phyloP scores from a whole-genome alignment of 257 asterid species.

The Capsicum rhomboideum region DNA sequence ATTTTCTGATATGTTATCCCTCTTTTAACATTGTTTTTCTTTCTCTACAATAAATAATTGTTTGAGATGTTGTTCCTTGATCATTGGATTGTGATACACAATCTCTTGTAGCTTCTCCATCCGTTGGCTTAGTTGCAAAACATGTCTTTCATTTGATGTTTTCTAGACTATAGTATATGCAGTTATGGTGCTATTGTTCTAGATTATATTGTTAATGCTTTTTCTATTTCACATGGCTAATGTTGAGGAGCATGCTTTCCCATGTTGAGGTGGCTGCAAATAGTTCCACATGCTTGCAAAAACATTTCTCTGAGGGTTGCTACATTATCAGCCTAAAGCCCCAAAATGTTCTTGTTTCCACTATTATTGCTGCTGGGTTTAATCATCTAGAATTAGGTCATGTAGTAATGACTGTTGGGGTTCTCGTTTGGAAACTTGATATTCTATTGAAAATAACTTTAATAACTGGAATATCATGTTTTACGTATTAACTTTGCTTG shows the following conservation, averaged over 20 bases:
- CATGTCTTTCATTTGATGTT: not conserved
- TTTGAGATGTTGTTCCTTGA: not conserved
- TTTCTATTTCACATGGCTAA: not conserved
- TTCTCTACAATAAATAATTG: not conserved
- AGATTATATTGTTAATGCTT: not conserved
- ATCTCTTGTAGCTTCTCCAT: not conserved
- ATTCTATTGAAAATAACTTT: not conserved
- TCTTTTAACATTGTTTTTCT: not conserved
- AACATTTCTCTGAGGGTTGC: not conserved
- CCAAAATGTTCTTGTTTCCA: not conserved
- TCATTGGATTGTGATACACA: not conserved
- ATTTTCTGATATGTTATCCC: constrained; percentile 14
- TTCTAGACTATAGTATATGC: not conserved
- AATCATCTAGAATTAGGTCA: not conserved
- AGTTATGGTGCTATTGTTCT: not conserved
- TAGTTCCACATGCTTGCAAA: not conserved
- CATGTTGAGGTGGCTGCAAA: not conserved
- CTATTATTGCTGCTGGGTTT: not conserved
- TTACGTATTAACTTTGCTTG: not conserved
- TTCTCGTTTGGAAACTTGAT: not conserved
- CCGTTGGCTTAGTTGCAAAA: not conserved
- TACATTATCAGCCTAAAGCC: not conserved
- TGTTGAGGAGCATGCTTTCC: not conserved
- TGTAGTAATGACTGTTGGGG: not conserved
- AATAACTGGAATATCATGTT: not conserved